Conservation (phyloP, 176 grass and related monocot species). For the Thinopyrum elongatum region DNA sequence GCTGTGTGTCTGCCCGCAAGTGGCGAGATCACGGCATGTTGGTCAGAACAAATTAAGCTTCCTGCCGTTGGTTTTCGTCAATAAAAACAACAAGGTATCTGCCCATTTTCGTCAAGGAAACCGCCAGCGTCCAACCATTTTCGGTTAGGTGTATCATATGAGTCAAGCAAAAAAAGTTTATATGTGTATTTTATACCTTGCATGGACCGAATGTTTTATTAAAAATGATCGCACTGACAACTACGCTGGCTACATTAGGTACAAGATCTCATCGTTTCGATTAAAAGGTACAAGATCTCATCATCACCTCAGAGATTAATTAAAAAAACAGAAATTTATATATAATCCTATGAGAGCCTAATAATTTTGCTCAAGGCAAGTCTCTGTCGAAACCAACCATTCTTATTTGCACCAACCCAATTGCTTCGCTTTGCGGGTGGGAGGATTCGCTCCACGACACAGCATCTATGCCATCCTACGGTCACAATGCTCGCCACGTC, state of each 20-base stretch:
- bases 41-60: no score
- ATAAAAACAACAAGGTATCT: no score
- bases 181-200: background rate
- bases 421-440: background rate
- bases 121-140: no score
- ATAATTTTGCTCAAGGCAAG: background rate
- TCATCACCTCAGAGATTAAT: background rate
- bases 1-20: no score
- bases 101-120: no score
- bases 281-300: background rate
- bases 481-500: conserved; percentile 9
- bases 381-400: conserved; percentile 14
- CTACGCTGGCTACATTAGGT: background rate
- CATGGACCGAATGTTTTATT: background rate
- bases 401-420: conserved; percentile 21
- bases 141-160: no score
- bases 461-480: background rate
- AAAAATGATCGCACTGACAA: background rate
- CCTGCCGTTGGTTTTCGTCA: no score
- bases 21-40: no score
- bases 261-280: background rate
- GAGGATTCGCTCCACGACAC: background rate
- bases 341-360: background rate
- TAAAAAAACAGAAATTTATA: background rate
- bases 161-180: background rate